A percentile compares a stretch with the other conserved stretches of the same genome.
Conservation (phyloP, 2,329 filamentous ascomycete species). For the Ceratocystis variospora region DNA sequence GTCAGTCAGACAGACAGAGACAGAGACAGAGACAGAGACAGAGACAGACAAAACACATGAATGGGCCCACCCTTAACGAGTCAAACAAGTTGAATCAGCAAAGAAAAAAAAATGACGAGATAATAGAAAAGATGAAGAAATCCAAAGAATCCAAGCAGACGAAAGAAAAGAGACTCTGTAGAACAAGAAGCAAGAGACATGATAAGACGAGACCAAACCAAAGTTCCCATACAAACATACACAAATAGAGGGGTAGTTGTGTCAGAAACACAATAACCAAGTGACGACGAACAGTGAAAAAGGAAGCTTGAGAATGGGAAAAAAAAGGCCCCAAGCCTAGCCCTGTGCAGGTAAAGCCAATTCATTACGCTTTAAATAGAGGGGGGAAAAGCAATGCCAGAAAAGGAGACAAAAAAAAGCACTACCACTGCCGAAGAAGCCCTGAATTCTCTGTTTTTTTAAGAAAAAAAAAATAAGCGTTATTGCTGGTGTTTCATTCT, state of each 20-base stretch:
- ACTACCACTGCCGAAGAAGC: background rate
- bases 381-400: background rate
- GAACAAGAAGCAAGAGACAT: background rate
- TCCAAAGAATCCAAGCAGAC: background rate
- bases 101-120: background rate
- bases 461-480: slow-evolving; percentile 1
- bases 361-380: background rate
- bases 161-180: background rate
- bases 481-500: background rate
- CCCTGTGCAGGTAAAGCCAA: no score
- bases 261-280: no score
- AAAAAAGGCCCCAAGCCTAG: no score
- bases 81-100: background rate
- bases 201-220: no score
- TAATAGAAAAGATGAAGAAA: background rate
- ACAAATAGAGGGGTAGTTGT: background rate
- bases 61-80: background rate
- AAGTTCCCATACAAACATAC: background rate
- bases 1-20: background rate
- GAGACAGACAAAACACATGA: background rate
- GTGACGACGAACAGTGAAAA: background rate
- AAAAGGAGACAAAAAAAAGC: background rate
- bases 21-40: background rate
- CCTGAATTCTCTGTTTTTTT: background rate
- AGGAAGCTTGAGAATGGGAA: no score